Base-by-base conservation (phyloP, 805 yeast species). In the Starmerella stellata region DNA sequence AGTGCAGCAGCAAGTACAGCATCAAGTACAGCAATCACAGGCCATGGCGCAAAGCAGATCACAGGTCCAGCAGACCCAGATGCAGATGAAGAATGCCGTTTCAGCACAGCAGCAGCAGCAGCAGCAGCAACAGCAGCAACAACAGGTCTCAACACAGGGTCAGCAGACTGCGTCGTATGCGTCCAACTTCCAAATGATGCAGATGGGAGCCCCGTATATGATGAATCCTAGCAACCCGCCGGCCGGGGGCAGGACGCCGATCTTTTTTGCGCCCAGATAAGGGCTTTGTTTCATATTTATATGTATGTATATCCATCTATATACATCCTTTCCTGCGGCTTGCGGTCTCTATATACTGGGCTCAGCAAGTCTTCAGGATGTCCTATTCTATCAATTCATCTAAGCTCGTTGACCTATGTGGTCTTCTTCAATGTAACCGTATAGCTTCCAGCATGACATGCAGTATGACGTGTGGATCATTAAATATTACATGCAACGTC, bases 221-320 rank as follows among this genome's bases (percentile, higher is more conserved):
- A 41, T 40, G 32, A 38, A 38, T 30, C 38, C 42, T n/a, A 35
- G 39, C 28, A 45, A 43, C 47, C 47, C 48, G 44, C 48, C 23
- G 42, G 47, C 41, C 41, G 47, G 47, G 35, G 41, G 40, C 29
- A 38, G 48, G 25, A 42, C 39, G 37, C 42, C 48, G 2, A 35
- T 45, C 36, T 45, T 38, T 27, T 45, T 24, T 33, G 36, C 95
- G 11, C 25, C 35, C 9, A 7, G 25, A 21, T 32, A 21, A 15
- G 7, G 25, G 9, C 25, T 23, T 23, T 23, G 7, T 23, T 7
- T 23, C 9, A 7, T 23, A 11, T 11, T 7, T 23, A 23, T 23
- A 23, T 23, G 25, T 23, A 23, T 7, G 11, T 11, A 7, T 23
- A 23, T 7, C 7, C 25, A 7, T 23, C 7, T 7, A 23, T 11